These are phyloP conservation scores for Diphasiastrum complanatum DNA, from an alignment of 83 land plant genomes.

Conservation along the genomic window DNA sequence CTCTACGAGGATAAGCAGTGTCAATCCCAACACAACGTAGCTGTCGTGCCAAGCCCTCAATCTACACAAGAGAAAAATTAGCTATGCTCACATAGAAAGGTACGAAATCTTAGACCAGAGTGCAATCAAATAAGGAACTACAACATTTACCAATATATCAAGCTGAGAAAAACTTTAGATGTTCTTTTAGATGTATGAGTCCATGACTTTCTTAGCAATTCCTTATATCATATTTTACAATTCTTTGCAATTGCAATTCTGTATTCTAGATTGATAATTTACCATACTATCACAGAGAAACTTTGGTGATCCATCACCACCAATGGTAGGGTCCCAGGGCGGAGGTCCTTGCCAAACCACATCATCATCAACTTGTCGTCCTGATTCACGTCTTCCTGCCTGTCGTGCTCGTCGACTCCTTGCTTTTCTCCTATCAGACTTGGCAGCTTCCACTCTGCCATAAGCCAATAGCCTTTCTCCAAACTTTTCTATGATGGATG, in stretches of 20 bases:
- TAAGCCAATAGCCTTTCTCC: constrained; percentile 53
- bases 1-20: constrained; percentile 69
- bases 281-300: constrained; percentile 99
- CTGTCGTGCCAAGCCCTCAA: constrained; percentile 94
- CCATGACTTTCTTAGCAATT: too few relatives aligned
- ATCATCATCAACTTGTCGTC: neutral
- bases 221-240: too few relatives aligned
- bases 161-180: too few relatives aligned
- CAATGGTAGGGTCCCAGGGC: constrained; percentile 80
- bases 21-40: constrained; percentile 93
- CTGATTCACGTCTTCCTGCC: constrained; percentile 19
- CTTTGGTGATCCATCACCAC: constrained; percentile 86
- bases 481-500: constrained; percentile 33
- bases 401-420: constrained; percentile 31
- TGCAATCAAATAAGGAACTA: too few relatives aligned
- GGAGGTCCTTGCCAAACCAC: constrained; percentile 66
- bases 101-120: too few relatives aligned
- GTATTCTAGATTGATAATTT: too few relatives aligned
- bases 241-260: too few relatives aligned
- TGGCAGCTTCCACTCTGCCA: constrained; percentile 48
- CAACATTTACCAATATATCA: too few relatives aligned
- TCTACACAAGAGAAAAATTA: constrained; percentile 41
- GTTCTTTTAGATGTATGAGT: too few relatives aligned
- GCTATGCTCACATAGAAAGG: too few relatives aligned
- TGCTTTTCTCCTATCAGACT: constrained; percentile 35